These are phyloP conservation scores for Boletus insuetus DNA, from an alignment of 768 basidiomycete genomes.

Conservation along the genomic window DNA sequence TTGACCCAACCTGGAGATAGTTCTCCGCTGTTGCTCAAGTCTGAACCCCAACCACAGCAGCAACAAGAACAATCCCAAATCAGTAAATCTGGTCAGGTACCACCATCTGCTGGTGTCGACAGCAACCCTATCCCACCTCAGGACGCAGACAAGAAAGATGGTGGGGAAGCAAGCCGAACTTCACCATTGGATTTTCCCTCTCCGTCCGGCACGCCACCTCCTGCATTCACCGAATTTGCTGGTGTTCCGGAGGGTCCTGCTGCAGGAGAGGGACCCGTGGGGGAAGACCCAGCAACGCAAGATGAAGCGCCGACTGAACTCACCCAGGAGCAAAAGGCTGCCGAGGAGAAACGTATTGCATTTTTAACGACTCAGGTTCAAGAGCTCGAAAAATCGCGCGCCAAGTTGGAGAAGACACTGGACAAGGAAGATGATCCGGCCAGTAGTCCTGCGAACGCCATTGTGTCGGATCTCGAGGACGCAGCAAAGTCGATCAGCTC, in stretches of 20 bases:
- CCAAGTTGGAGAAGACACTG: conserved; percentile 4
- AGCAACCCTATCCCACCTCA: neutral
- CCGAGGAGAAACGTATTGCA: conserved; percentile 19
- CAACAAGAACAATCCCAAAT: neutral
- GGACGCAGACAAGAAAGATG: neutral
- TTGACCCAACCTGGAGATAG: conserved; percentile 9
- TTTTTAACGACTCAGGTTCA: conserved; percentile 18
- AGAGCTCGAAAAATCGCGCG: conserved; percentile 10
- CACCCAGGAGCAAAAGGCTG: conserved; percentile 18
- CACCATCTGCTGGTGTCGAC: conserved; percentile 10
- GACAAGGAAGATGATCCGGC: conserved; percentile 1
- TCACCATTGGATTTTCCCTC: conserved; percentile 7
- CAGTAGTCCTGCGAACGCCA: neutral
- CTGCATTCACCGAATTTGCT: conserved; percentile 25
- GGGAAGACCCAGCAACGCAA: conserved; percentile 14
- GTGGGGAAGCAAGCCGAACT: neutral
- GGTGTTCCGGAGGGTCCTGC: conserved; percentile 2
- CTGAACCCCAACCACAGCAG: neutral
- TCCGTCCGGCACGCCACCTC: conserved; percentile 22
- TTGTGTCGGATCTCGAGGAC: conserved; percentile 21
- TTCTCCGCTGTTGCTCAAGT: conserved; percentile 4
- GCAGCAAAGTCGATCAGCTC: conserved; percentile 1
- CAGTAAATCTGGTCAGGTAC: neutral
- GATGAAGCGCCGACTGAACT: conserved; percentile 19
- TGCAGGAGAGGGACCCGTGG: conserved; percentile 3